Evolutionary conservation across 352 stramenopile genomes (phyloP).

Genomic region (Blastocystis sp.): DNA sequence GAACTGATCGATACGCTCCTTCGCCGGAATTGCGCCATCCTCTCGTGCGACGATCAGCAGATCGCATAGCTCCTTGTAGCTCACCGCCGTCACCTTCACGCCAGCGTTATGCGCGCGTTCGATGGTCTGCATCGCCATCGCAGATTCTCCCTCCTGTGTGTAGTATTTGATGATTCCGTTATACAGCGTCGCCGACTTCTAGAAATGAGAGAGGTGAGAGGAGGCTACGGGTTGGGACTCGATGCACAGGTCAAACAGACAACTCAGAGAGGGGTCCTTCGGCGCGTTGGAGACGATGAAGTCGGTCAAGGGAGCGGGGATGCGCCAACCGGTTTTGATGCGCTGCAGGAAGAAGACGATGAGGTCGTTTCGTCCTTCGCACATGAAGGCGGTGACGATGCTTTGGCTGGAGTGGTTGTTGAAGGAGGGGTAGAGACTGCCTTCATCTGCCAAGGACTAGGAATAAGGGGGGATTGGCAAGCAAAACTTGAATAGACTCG

Average conservation of each 20-base stretch:
- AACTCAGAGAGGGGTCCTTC: background rate
- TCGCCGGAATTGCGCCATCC: background rate
- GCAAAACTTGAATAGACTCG: conserved; percentile 31
- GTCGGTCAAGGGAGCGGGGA: conserved; percentile 35
- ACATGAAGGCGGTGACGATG: conserved; percentile 33
- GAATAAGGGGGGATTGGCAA: background rate
- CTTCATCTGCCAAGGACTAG: conserved; percentile 13
- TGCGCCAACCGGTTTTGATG: conserved; percentile 55
- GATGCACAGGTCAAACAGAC: conserved; percentile 29
- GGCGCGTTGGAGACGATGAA: conserved; percentile 65
- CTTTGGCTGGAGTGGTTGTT: conserved; percentile 69
- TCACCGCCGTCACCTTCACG: conserved; percentile 57
- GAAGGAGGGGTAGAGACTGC: conserved; percentile 46
- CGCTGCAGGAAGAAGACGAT: conserved; percentile 58
- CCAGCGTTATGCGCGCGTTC: background rate
- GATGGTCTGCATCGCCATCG: background rate
- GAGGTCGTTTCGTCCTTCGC: conserved; percentile 26
- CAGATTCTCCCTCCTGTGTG: background rate
- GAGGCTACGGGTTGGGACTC: conserved; percentile 37
- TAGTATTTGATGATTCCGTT: conserved; percentile 69
- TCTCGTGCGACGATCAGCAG: conserved; percentile 18
- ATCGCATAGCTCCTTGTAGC: conserved; percentile 34
- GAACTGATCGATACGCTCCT: background rate
- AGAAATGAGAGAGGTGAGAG: background rate
- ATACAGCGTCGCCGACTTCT: conserved; percentile 53